phyloP scores from a whole-genome alignment of 2,329 filamentous ascomycete genomes.

The Pyrenophora graminea region DNA sequence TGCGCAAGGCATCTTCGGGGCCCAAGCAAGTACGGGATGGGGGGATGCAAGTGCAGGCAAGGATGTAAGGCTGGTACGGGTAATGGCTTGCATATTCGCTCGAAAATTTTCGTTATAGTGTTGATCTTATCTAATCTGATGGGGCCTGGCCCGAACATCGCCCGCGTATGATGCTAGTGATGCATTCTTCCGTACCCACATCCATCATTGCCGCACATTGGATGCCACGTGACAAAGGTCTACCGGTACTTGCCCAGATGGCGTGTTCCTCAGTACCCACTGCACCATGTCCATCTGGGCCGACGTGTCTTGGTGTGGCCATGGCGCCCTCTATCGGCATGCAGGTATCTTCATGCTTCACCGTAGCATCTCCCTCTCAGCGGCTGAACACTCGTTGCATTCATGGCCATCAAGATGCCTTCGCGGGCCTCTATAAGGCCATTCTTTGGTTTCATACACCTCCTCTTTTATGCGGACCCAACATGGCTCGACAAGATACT shows the following conservation, averaged over 20 bases:
- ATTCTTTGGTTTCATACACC: constrained; percentile 39
- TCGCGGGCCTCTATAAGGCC: constrained; percentile 33
- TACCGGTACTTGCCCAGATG: constrained; percentile 7
- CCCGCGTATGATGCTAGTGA: constrained; percentile 10
- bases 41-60: constrained; percentile 31
- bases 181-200: constrained; percentile 16
- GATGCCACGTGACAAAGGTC: constrained; percentile 23
- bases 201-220: constrained; percentile 18
- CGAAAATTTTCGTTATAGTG: constrained; percentile 24
- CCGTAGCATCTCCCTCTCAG: constrained; percentile 19
- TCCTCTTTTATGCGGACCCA: constrained; percentile 44
- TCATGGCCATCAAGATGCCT: constrained; percentile 37
- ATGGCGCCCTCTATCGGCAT: constrained; percentile 23
- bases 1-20: constrained; percentile 26
- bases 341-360: constrained; percentile 26
- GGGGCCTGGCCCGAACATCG: constrained; percentile 15
- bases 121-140: constrained; percentile 35
- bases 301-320: constrained; percentile 27
- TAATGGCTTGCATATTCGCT: constrained; percentile 4
- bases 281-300: constrained; percentile 32
- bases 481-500: constrained; percentile 46
- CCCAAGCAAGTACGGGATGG: constrained; percentile 19
- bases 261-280: constrained; percentile 10
- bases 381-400: constrained; percentile 14
- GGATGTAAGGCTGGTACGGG: constrained; percentile 29